Base-by-base conservation (phyloP, 306 rosid genomes). In the Pterocarpus macrocarpus region DNA sequence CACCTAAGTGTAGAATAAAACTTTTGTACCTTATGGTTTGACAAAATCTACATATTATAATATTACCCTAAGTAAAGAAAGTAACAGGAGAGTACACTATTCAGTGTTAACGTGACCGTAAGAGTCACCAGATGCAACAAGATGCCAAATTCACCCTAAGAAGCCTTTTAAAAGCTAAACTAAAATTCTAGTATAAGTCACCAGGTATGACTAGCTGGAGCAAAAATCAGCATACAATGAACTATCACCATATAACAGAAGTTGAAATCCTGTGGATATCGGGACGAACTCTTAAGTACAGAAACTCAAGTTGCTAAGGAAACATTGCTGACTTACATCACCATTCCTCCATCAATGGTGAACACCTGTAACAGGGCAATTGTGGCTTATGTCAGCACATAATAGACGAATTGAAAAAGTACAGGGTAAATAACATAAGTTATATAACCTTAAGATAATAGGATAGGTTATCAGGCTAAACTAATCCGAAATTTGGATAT, bases 291-390 rank as follows among this genome's bases (percentile, higher is more conserved):
- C 55, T 0, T 41, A 53, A 65, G 33, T 15, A 67, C 17, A 3
- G 30, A 38, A 36, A 61, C 71, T 72, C 61, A 56, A 58, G 36
- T 52, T 52, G 44, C 34, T 43, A 28, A 12, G 45, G 35, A 63
- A 83, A 33, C 41, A 47, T 57, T 44, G 36, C 56, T 17, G 22
- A 80, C 69, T 85, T 80, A 93, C 97, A 91, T 91, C 45, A 88
- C 93, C 91, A 91, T 80, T 44, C 97, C 97, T 80, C 97, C 97
- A 83, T 93, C 97, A 63, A 93, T 88, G 80, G 91, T 91, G 50
- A 91, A 76, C 1, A 91, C 97, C 98, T 91, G 86, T 67, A 66
- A 74, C 61, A 82, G 22, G n/a, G 68, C 33, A 76, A 66, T 33
- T 69, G 8, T 39, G 81, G 80, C 80, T 75, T 14, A 36, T 64